A percentile compares a stretch with the other conserved stretches of the same genome.
These are phyloP conservation scores for Neoarthrinium moseri DNA, from an alignment of 2,329 filamentous ascomycete species.

Conservation along the genomic window DNA sequence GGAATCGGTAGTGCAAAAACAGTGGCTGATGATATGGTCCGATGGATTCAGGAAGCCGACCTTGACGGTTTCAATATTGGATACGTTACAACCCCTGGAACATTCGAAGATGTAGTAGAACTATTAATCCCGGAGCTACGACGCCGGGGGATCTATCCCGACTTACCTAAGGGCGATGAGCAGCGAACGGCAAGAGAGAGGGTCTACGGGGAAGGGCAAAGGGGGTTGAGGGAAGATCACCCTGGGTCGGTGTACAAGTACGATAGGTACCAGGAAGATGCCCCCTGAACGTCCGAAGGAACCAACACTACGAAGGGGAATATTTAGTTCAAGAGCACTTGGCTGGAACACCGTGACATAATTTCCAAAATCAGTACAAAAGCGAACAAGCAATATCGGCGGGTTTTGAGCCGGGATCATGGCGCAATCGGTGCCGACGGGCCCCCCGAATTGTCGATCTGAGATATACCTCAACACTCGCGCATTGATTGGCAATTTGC, in stretches of 20 bases:
- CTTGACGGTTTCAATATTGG: slow-evolving; percentile 27
- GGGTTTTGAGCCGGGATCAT: too few relatives aligned
- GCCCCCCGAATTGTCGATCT: too few relatives aligned
- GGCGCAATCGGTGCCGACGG: too few relatives aligned
- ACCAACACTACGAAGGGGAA: too few relatives aligned
- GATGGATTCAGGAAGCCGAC: slow-evolving; percentile 24
- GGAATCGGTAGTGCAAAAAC: slow-evolving; percentile 23
- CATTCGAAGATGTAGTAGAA: slow-evolving; percentile 27
- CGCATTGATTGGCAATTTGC: too few relatives aligned
- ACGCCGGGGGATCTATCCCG: slow-evolving; percentile 26
- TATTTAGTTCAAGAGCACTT: too few relatives aligned
- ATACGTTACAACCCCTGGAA: slow-evolving; percentile 25
- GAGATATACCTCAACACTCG: too few relatives aligned
- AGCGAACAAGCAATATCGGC: too few relatives aligned
- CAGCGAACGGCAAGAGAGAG: slow-evolving; percentile 56
- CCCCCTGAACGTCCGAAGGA: slow-evolving; percentile 24
- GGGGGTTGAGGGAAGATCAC: slow-evolving; percentile 56
- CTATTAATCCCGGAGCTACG: slow-evolving; percentile 25
- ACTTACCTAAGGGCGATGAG: slow-evolving; percentile 29
- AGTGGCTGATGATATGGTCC: slow-evolving; percentile 24
- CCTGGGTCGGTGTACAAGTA: slow-evolving; percentile 60
- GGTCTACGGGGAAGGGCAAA: slow-evolving; percentile 60
- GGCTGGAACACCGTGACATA: too few relatives aligned
- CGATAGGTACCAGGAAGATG: slow-evolving; percentile 57
- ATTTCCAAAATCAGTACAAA: too few relatives aligned